Conservation (phyloP, 768 basidiomycete genomes). For the Tulasnella sp. region DNA sequence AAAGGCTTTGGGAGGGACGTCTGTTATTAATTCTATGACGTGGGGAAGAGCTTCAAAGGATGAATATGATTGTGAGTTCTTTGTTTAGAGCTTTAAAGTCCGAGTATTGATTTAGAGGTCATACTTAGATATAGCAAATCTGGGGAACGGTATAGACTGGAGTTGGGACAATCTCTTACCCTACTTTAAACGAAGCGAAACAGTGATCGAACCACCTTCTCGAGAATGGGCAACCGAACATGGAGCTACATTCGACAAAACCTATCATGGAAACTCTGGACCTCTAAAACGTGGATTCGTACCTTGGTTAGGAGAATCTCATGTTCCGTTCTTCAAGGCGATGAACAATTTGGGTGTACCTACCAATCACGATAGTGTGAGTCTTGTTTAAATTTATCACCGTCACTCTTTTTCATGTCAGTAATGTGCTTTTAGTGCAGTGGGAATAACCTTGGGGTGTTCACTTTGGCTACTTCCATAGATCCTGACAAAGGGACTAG, state of each 20-base stretch:
- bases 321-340: constrained; percentile 15
- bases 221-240: constrained; percentile 10
- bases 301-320: constrained; percentile 5
- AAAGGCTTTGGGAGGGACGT: constrained; percentile 15
- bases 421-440: no score
- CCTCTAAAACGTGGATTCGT: constrained; percentile 10
- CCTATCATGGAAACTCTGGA: constrained; percentile 14
- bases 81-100: not conserved
- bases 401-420: no score
- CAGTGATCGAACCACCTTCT: constrained; percentile 5
- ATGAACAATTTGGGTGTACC: constrained; percentile 13
- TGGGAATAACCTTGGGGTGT: constrained; percentile 14
- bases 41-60: constrained; percentile 16
- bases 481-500: constrained; percentile 8
- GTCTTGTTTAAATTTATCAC: no score
- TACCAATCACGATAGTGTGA: constrained; percentile 14
- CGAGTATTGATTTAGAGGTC: not conserved
- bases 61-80: constrained; percentile 16
- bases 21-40: constrained; percentile 16
- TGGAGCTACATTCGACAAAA: constrained; percentile 13
- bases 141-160: constrained; percentile 12
- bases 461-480: constrained; percentile 11
- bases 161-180: constrained; percentile 9
- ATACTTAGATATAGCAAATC: constrained; percentile 13
- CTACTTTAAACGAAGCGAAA: constrained; percentile 13